Base-by-base conservation (phyloP, 2,329 filamentous ascomycete species). In the Parafenestella ontariensis region DNA sequence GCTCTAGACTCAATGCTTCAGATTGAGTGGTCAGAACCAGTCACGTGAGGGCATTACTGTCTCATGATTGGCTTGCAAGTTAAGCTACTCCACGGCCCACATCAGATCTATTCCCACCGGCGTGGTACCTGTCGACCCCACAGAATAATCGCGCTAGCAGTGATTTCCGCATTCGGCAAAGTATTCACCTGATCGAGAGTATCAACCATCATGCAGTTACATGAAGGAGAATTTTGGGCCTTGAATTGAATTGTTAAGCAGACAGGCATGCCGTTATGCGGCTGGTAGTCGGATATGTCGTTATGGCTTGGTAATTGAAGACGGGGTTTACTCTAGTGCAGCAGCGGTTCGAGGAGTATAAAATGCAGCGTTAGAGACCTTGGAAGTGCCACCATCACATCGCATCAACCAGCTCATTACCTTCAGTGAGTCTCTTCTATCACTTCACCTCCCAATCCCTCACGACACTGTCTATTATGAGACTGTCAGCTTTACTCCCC, bases 401-500 rank as follows among this genome's bases (percentile, higher is more conserved):
- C 21, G 3, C 37, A 40, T 24, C 20, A 34, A 15, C 13, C 31
- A 17, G 11, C 15, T 15, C 10, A 40, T 40, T 11, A n/a, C 18
- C 18, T 37, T 18, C 2, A 23, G 9, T n/a, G 18, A n/a, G 31
- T 13, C 31, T n/a, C n/a, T n/a, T n/a, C 18, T 15, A 20, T 10
- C 3, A 13, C 6, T 7, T 17, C 20, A 20, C n/a, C n/a, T n/a
- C n/a, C n/a, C n/a, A n/a, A n/a, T n/a, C n/a, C n/a, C n/a, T n/a
- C n/a, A 39, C 36, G 5, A 39, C 6, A 8, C 7, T 11, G 15
- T 15, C 37, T 1, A 58, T 58, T 47, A 55, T 37, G 40, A 18
- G 33, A 21, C 21, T 42, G 10, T n/a, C 34, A 21, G 10, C 13
- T 23, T 18, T 61, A 29, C 11, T 41, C 13, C 46, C 40, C 21